Percentiles rank a stretch among this genome's conserved stretches.
These are phyloP conservation scores for Tetraselmis chui DNA, from an alignment of 139 green algal genomes.

Conservation along the genomic window DNA sequence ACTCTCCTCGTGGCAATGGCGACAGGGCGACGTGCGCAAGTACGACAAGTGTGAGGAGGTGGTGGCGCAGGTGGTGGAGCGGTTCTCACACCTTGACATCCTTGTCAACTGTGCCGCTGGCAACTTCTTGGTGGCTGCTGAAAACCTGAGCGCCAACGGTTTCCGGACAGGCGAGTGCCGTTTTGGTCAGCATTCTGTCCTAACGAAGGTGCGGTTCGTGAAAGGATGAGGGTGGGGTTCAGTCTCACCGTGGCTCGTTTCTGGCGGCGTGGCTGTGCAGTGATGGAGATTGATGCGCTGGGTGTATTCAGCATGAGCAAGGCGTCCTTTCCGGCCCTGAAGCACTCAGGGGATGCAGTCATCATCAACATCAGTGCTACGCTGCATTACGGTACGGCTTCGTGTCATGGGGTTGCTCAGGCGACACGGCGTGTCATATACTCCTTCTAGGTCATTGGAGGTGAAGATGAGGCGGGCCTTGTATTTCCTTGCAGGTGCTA, in stretches of 20 bases:
- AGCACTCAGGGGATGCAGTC: not conserved
- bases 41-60: constrained; percentile 52
- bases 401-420: constrained; percentile 58
- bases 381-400: constrained; percentile 91
- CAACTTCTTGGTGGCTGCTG: constrained; percentile 74
- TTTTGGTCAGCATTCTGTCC: too few relatives aligned
- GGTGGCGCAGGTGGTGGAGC: constrained; percentile 22
- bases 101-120: constrained; percentile 91
- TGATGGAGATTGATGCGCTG: constrained; percentile 94
- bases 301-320: constrained; percentile 85
- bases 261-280: too few relatives aligned
- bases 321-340: constrained; percentile 62
- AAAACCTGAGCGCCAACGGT: constrained; percentile 78
- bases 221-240: not conserved
- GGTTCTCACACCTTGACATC: constrained; percentile 69
- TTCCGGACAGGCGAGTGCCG: constrained; percentile 86
- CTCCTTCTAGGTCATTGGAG: not conserved
- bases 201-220: too few relatives aligned
- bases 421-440: not conserved
- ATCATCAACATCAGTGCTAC: constrained; percentile 96
- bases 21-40: constrained; percentile 79
- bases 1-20: too few relatives aligned
- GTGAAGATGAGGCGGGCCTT: not conserved
- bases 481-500: constrained; percentile 3
- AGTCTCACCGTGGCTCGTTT: not conserved